Base-by-base conservation (phyloP, 306 rosid species). In the Pterocarpus macrocarpus region DNA sequence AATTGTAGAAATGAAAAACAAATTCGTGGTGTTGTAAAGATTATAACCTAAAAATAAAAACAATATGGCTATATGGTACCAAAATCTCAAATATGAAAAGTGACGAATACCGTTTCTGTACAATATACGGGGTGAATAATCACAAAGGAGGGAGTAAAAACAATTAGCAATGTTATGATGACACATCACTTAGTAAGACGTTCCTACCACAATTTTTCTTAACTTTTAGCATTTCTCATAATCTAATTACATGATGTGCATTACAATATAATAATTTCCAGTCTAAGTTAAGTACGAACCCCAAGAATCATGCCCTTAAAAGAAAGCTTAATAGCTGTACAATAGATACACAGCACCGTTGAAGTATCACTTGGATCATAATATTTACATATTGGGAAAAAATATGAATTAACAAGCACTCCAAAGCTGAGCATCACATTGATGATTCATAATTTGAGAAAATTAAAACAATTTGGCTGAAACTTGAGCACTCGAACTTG, bases 401-500 rank as follows among this genome's bases (percentile, higher is more conserved):
- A 11, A 1, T 47, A 58, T 35, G 55, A 38, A 69, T 64, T 32
- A 35, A 64, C 50, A 36, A 69, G 75, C 58, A 39, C 64, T 73
- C 44, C 43, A 59, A 67, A 34, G 73, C 73, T 39, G 32, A 49
- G 71, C 65, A 77, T 52, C 38, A 62, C 58, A 10, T n/a, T 3
- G 52, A 56, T 22, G 43, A 65, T 67, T 52, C 58, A 64, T 56
- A 76, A 41, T 16, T 65, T 55, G 64, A 32, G 69, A 75, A 43
- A 71, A 35, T 5, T 43, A 2, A 9, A 15, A 76, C 71, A 2
- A 63, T 76, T 66, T 43, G 3, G 22, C 69, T 30, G 84, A 73
- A 76, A 30, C 76, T 78, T 73, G 58, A 77, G 84, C 85, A 61
- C 78, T 63, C 70, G 5, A 63, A 81, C 78, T 14, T 61, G 62